These are phyloP conservation scores for Haematococcus sp. DNA, from an alignment of 139 green algal genomes.

Conservation along the genomic window DNA sequence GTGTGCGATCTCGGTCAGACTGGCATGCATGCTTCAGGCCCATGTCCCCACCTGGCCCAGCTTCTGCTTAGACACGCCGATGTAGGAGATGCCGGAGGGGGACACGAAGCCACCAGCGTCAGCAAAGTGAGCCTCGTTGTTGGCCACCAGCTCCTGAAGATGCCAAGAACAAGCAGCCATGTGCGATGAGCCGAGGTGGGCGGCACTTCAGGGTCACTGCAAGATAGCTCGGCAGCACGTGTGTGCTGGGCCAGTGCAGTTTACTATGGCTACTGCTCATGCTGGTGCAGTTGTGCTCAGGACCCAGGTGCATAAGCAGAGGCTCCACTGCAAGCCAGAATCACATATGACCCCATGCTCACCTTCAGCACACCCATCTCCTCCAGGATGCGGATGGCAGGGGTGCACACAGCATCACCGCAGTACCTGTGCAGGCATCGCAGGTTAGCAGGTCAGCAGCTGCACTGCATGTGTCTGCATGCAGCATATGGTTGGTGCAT, in stretches of 20 bases:
- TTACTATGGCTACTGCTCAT: too few species aligned
- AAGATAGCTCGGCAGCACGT: background rate
- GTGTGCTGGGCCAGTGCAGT: too few species aligned
- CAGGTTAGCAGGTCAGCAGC: background rate
- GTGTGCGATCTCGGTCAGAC: too few species aligned
- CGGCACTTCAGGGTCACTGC: background rate
- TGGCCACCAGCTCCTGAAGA: constrained; percentile 69
- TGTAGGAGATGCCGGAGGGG: constrained; percentile 82
- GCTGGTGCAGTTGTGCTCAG: too few species aligned
- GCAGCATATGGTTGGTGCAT: too few species aligned
- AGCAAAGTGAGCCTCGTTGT: constrained; percentile 87
- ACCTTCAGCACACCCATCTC: constrained; percentile 59
- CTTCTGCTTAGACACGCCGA: constrained; percentile 55
- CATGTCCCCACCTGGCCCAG: constrained; percentile 1
- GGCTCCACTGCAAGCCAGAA: too few species aligned
- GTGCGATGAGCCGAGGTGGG: too few species aligned
- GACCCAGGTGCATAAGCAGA: too few species aligned
- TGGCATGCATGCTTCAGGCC: too few species aligned
- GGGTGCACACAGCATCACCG: constrained; percentile 83
- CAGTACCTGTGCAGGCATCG: constrained; percentile 62
- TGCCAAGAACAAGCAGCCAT: background rate
- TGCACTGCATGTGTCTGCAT: background rate
- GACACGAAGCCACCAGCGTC: constrained; percentile 72
- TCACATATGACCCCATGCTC: background rate
- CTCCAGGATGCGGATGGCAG: constrained; percentile 72